Evolutionary conservation across 768 basidiomycete species (phyloP).

Genomic region (Leucocoprinus birnbaumii): DNA sequence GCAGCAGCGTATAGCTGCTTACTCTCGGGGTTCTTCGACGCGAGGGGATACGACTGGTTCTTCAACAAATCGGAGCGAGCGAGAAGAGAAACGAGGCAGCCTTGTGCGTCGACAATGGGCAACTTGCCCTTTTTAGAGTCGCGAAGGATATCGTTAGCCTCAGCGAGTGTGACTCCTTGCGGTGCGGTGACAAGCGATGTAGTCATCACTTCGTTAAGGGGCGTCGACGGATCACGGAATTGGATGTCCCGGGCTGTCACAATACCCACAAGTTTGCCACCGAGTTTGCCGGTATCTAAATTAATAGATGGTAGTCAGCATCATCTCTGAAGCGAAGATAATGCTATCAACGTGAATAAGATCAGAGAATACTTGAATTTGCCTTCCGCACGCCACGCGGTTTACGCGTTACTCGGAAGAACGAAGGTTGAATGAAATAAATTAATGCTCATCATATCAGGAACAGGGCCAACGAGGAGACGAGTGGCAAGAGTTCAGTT

Average conservation of each 20-base stretch:
- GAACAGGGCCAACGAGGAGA: conserved; percentile 3
- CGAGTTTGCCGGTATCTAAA: conserved; percentile 80
- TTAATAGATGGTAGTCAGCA: conserved; percentile 8
- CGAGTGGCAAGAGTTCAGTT: background rate
- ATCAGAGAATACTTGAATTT: conserved; percentile 19
- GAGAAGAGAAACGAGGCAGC: conserved; percentile 70
- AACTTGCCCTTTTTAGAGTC: conserved; percentile 98
- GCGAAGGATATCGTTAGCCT: conserved; percentile 93
- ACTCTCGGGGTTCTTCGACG: conserved; percentile 84
- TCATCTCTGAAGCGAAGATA: background rate
- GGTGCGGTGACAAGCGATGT: conserved; percentile 81
- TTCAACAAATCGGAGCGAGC: conserved; percentile 97
- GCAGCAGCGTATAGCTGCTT: conserved; percentile 98
- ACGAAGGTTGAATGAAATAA: conserved; percentile 73
- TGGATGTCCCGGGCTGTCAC: conserved; percentile 96
- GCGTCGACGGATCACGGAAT: conserved; percentile 68
- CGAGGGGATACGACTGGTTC: conserved; percentile 94
- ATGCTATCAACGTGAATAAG: conserved; percentile 29
- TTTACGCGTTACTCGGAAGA: conserved; percentile 77
- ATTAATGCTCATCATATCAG: conserved; percentile 41
- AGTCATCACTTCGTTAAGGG: conserved; percentile 88
- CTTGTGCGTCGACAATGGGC: conserved; percentile 57
- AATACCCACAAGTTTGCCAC: conserved; percentile 93
- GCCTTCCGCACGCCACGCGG: conserved; percentile 73
- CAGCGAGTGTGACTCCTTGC: conserved; percentile 83